Percentiles rank a stretch among this genome's conserved stretches.
phyloP scores from a whole-genome alignment of 495 filamentous ascomycete species.

The Neurospora tetraspora region DNA sequence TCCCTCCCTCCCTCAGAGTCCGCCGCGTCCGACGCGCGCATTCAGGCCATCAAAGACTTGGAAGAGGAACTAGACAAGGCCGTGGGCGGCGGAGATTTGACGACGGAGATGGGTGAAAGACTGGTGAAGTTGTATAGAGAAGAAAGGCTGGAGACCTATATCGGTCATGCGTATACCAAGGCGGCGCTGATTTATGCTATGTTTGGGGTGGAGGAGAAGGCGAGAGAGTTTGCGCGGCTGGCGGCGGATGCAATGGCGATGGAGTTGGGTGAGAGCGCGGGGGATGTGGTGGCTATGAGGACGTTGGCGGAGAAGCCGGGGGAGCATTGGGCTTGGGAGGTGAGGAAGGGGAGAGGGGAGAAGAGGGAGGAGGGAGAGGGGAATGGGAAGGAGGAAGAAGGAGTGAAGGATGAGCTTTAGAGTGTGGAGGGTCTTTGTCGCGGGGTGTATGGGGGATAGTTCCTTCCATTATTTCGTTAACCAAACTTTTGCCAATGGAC shows the following conservation, averaged over 20 bases:
- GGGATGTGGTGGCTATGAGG: constrained; percentile 27
- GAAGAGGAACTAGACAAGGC: constrained; percentile 27
- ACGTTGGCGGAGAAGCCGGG: constrained; percentile 22
- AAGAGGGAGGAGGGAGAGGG: background rate
- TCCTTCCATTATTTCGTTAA: background rate
- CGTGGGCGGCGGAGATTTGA: constrained; percentile 11
- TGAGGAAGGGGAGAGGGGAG: background rate
- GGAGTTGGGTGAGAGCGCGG: constrained; percentile 21
- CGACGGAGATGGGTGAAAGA: constrained; percentile 23
- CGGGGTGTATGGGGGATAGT: background rate
- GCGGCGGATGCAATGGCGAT: constrained; percentile 25
- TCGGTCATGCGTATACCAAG: constrained; percentile 28
- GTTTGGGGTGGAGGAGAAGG: constrained; percentile 28
- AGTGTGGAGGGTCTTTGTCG: no score
- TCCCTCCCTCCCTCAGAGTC: constrained; percentile 8
- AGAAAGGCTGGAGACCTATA: constrained; percentile 27
- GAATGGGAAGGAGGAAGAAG: background rate
- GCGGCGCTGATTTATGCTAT: constrained; percentile 35
- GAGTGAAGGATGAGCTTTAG: background rate
- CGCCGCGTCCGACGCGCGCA: constrained; percentile 24
- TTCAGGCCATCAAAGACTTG: constrained; percentile 23
- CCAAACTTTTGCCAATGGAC: background rate
- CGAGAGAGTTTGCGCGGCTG: constrained; percentile 20
- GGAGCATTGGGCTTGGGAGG: constrained; percentile 20
- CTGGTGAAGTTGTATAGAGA: constrained; percentile 24